Percentiles rank a stretch among this genome's conserved stretches.
phyloP scores from a whole-genome alignment of 176 grass and related monocot species.

The Secale cereale region DNA sequence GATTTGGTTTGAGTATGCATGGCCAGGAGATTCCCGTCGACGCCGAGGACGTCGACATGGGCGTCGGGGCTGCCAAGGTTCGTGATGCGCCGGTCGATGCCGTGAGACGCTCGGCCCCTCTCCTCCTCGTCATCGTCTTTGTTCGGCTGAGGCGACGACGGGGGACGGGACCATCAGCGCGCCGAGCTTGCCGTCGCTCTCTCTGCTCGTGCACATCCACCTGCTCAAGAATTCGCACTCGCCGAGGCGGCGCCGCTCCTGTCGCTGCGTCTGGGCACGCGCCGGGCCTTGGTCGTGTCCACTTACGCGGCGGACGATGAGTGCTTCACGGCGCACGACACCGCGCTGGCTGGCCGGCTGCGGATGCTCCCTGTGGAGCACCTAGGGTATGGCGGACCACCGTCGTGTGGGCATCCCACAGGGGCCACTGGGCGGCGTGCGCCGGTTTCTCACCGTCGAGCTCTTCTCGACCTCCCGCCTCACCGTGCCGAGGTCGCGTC shows the following conservation, averaged over 20 bases:
- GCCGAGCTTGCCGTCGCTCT: conserved; percentile 32
- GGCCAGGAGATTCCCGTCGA: no score
- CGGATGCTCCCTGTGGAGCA: conserved; percentile 24
- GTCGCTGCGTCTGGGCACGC: no score
- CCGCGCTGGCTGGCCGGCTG: conserved; percentile 42
- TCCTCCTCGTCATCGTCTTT: not conserved
- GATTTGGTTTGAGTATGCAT: no score
- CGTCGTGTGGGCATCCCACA: conserved; percentile 25
- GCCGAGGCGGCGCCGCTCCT: conserved; percentile 27
- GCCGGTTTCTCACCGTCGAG: conserved; percentile 38
- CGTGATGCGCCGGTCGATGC: no score
- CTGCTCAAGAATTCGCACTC: conserved; percentile 34
- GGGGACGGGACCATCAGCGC: not conserved
- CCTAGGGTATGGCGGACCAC: conserved; percentile 38
- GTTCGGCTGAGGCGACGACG: not conserved
- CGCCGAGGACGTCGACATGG: no score
- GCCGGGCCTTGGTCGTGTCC: conserved; percentile 54
- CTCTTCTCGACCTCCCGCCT: conserved; percentile 46
- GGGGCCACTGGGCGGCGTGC: conserved; percentile 55
- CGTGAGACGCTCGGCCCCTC: no score
- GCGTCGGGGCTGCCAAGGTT: no score
- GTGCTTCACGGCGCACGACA: conserved; percentile 59
- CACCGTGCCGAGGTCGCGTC: conserved; percentile 36
- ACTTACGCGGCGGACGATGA: conserved; percentile 37
- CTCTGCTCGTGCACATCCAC: conserved; percentile 68